Evolutionary conservation across 768 basidiomycete species (phyloP).

Genomic region (Rhizopogon salebrosus): DNA sequence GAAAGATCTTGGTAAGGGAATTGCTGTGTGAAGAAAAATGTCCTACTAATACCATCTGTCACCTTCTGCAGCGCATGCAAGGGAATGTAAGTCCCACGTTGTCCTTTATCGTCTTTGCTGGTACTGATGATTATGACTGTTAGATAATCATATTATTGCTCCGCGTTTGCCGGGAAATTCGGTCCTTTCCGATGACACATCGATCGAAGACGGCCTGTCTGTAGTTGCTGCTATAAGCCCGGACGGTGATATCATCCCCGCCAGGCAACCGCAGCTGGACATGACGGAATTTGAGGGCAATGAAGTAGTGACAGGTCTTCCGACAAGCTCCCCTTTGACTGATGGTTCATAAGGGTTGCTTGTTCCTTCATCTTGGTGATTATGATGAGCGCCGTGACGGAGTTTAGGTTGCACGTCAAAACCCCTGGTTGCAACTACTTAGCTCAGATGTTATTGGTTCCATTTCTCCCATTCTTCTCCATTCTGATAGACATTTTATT

Average conservation of each 20-base stretch:
- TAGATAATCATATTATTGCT: conserved; percentile 37
- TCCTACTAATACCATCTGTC: conserved; percentile 2
- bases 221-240: neutral
- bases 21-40: neutral
- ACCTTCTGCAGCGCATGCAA: conserved; percentile 53
- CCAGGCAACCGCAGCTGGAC: neutral
- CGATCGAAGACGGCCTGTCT: neutral
- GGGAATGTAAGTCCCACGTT: conserved; percentile 54
- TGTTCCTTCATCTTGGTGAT: neutral
- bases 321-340: neutral
- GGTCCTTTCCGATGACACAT: neutral
- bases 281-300: neutral
- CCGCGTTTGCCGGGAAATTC: neutral
- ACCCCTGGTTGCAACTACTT: neutral
- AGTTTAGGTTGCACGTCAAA: neutral
- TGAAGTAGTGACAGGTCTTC: neutral
- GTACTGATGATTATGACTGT: conserved; percentile 1
- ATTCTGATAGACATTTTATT: neutral
- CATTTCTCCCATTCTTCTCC: neutral
- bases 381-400: neutral
- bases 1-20: conserved; percentile 55
- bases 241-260: neutral
- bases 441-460: neutral
- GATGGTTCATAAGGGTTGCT: neutral
- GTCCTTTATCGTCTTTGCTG: conserved; percentile 3